Base-by-base conservation (phyloP, 768 basidiomycete species). In the Gymnopilus dilepis region DNA sequence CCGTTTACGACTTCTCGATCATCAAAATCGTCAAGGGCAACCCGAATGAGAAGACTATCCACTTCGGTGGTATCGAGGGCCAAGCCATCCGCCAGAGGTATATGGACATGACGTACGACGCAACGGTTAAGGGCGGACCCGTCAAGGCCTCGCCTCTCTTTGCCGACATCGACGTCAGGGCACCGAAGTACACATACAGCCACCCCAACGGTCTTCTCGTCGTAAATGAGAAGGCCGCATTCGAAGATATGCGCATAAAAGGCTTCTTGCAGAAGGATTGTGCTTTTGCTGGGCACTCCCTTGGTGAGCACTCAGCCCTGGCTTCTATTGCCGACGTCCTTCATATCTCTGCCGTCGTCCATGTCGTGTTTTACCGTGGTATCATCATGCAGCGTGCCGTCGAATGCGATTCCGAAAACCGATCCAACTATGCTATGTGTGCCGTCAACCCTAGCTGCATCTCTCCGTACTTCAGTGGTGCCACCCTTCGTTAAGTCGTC, bases 21-120 rank as follows among this genome's bases (percentile, higher is more conserved):
- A 82, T 98, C 70, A 96, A 99, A 74, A 97, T 99, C 67, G 97
- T 99, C 76, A 97, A 95, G 80, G 91, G 96, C 73, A 98, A 99
- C 74, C 96, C 96, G n/a, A 97, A 95, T 82, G 89, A 92, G 76
- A 95, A 98, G 82, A 99, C 95, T 0, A 90, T 99, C 68, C 96
- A 99, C 76, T 99, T 99, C 67, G 97, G 97, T 81, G 97, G 97
- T 73, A 92, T 99, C 76, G 98, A 97, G 79, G 97, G 97, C 40
- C 97, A 99, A 73, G 96, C 90, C 2, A 99, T 99, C 65, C 92
- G 97, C 28, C 92, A 96, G 69, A 89, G 97, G n/a, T 99, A 99
- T 79, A 99, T 99, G 94, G 95, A 96, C 67, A 97, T 99, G 92
- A 91, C 92, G 4, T 99, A 97, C 79, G 95, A 98, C 72, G 89